Evolutionary conservation across 257 asterid species (phyloP), one percentile per base, ranked within the genome.

Genomic region (Galeopsis tetrahit): DNA sequence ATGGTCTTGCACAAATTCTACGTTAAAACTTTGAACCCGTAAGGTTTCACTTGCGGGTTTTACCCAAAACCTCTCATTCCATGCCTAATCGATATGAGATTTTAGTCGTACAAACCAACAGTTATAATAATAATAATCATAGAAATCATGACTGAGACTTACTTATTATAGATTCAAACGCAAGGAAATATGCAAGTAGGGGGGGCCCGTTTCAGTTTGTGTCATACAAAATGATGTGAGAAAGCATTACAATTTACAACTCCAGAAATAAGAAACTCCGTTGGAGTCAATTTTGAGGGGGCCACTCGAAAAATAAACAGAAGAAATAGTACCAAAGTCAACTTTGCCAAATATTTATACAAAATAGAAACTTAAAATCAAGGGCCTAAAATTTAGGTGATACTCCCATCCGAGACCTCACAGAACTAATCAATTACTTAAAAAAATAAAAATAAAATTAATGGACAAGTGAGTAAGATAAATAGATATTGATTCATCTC

Each of bases 321-420:
- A 52, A 44, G 51, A 74, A 48, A 58, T 69, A 72, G 44, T 67
- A 61, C 15, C 67, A 42, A 61, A 69, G 85, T 81, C 83, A 79
- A 77, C 75, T 75, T 39, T 48, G 63, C 57, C 14, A 43, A 49
- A 10, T 56, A 1, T 33, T 58, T 32, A 36, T 10, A 58, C 9
- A 3, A 31, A 17, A 32, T 51, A 51, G 14, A 10, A 10, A 11
- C n/a, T 10, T 14, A 5, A n/a, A 51, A 51, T n/a, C 10, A 6
- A 51, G 57, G 57, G 57, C 7, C 3, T n/a, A 3, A 51, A 51
- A 13, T 48, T 11, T 48, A 51, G 56, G 31, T 51, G 31, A n/a
- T 4, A 51, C 58, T 1, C 52, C 10, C 52, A 3, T 46, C 51
- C 14, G 13, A 44, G 14, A 10, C 51, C 5, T 44, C 15, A 48